A percentile compares a stretch with the other conserved stretches of the same genome.
These are phyloP conservation scores for Phaseolus lunatus DNA, from an alignment of 306 rosid genomes.

Conservation along the genomic window DNA sequence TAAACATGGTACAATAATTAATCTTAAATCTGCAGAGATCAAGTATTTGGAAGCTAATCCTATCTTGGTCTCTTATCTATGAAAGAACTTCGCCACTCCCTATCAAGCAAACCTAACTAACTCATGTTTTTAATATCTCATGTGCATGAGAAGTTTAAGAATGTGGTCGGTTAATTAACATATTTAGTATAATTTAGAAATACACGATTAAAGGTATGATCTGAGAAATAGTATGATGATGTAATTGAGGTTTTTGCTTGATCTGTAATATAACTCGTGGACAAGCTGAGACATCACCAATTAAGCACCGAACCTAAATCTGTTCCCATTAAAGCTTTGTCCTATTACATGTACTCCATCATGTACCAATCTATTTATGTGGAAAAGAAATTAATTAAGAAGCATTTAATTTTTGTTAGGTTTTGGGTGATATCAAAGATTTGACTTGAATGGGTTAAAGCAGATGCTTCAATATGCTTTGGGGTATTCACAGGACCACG, in stretches of 20 bases:
- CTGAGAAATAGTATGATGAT: background rate
- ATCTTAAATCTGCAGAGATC: background rate
- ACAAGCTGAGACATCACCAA: background rate
- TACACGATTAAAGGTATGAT: background rate
- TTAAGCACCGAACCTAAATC: constrained; percentile 12
- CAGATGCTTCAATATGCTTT: constrained; percentile 22
- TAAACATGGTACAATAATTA: background rate
- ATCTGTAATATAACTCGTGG: background rate
- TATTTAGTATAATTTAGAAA: background rate
- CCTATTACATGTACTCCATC: background rate
- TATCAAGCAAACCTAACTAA: background rate
- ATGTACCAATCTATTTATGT: background rate
- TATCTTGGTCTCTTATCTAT: background rate
- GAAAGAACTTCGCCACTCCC: background rate
- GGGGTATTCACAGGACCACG: constrained; percentile 41
- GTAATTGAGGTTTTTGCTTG: constrained; percentile 13
- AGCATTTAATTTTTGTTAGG: constrained; percentile 28
- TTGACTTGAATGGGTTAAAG: constrained; percentile 33
- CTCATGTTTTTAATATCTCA: background rate
- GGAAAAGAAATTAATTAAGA: constrained; percentile 1
- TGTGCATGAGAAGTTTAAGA: background rate
- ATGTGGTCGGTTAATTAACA: constrained; percentile 1
- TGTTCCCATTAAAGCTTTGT: constrained; percentile 22
- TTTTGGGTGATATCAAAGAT: constrained; percentile 13
- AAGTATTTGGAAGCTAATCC: background rate